Conservation (phyloP, 1,139 yeast species). For the Diutina siamensis region DNA sequence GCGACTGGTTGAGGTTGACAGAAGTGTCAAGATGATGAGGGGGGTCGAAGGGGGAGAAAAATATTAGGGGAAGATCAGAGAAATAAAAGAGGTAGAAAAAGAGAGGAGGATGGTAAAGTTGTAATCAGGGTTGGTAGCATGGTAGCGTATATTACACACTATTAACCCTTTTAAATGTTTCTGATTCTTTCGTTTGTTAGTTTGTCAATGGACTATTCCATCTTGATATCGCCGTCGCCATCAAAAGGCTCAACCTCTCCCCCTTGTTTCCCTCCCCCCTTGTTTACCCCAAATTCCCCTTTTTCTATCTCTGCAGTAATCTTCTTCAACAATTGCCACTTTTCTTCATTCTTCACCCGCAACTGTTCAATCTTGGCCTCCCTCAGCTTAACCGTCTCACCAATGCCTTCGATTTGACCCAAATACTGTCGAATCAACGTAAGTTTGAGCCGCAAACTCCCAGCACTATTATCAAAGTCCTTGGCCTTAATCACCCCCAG, state of each 20-base stretch:
- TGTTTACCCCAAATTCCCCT: not conserved
- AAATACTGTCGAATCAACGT: slow-evolving; percentile 20
- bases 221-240: not conserved
- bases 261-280: not conserved
- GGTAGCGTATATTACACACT: no score
- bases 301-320: slow-evolving; percentile 12
- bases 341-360: slow-evolving; percentile 16
- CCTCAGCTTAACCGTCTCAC: slow-evolving; percentile 24
- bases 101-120: no score
- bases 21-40: no score
- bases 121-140: no score
- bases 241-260: not conserved
- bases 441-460: slow-evolving; percentile 28
- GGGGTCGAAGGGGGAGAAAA: no score
- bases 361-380: slow-evolving; percentile 18
- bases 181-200: no score
- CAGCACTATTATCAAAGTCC: slow-evolving; percentile 35
- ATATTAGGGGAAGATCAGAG: no score
- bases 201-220: not conserved
- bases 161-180: no score
- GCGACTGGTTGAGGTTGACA: no score
- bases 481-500: slow-evolving; percentile 27
- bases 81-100: no score
- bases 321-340: slow-evolving; percentile 16
- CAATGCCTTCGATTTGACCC: slow-evolving; percentile 28